Conservation (phyloP, 2,329 filamentous ascomycete genomes). For the Exophiala bonariae region DNA sequence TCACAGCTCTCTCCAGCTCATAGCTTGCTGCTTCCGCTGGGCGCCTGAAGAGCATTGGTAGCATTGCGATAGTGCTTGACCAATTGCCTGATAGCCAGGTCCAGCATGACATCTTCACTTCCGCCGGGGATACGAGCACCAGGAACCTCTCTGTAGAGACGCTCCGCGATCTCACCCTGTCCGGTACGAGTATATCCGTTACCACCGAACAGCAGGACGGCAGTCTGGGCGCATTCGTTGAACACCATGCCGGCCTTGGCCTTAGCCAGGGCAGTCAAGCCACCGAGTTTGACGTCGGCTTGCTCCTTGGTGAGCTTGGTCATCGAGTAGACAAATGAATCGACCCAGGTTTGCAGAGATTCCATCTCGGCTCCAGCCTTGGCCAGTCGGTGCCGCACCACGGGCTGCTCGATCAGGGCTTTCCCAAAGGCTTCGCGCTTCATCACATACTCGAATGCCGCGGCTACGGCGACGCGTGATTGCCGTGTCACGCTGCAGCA, state of each 20-base stretch:
- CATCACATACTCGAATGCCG: slow-evolving; percentile 63
- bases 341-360: slow-evolving; percentile 69
- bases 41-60: slow-evolving; percentile 19
- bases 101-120: slow-evolving; percentile 70
- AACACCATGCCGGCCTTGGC: slow-evolving; percentile 71
- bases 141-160: slow-evolving; percentile 63
- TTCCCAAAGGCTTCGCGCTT: slow-evolving; percentile 69
- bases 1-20: slow-evolving; percentile 2
- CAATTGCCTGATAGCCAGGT: slow-evolving; percentile 66
- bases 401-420: slow-evolving; percentile 70
- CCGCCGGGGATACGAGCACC: slow-evolving; percentile 65
- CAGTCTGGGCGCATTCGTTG: slow-evolving; percentile 68
- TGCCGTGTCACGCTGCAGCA: slow-evolving; percentile 64
- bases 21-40: slow-evolving; percentile 25
- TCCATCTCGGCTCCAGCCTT: slow-evolving; percentile 69
- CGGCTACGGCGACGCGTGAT: slow-evolving; percentile 59
- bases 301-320: slow-evolving; percentile 54
- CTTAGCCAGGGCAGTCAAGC: slow-evolving; percentile 70
- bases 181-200: slow-evolving; percentile 70
- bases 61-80: slow-evolving; percentile 61
- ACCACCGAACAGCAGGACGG: slow-evolving; percentile 71
- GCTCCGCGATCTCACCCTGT: slow-evolving; percentile 69
- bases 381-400: slow-evolving; percentile 71
- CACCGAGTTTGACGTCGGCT: slow-evolving; percentile 59
- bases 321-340: slow-evolving; percentile 43